A percentile compares a stretch with the other conserved stretches of the same genome.
Conservation (phyloP, 257 asterid species). For the Scutellaria galericulata region DNA sequence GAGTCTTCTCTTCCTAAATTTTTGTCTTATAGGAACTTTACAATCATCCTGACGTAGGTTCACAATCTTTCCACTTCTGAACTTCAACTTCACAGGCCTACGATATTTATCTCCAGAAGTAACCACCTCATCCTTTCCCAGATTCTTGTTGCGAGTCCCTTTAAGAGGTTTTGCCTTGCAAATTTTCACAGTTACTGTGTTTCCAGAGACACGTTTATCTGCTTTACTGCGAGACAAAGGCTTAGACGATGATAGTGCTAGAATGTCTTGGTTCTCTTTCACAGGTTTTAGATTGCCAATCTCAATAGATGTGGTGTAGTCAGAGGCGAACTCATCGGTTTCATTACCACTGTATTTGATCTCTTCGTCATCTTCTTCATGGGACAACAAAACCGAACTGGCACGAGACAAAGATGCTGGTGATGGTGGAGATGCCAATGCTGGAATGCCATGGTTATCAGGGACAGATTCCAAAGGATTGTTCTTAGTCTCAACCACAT, state of each 20-base stretch:
- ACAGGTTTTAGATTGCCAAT: not conserved
- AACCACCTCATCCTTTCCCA: conserved; percentile 25
- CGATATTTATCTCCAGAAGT: conserved; percentile 39
- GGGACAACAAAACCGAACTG: conserved; percentile 28
- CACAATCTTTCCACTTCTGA: conserved; percentile 49
- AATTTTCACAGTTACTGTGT: conserved; percentile 7
- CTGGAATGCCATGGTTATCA: conserved; percentile 25
- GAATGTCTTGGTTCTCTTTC: not conserved
- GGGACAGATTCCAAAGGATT: conserved; percentile 29
- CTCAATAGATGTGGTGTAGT: conserved; percentile 15
- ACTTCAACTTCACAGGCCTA: conserved; percentile 50
- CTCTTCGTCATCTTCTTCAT: conserved; percentile 28
- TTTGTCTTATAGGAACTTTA: conserved; percentile 38
- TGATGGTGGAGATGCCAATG: conserved; percentile 34
- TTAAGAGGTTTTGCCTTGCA: conserved; percentile 25
- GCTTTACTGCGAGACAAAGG: not conserved
- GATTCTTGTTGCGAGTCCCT: conserved; percentile 30
- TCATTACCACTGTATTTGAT: conserved; percentile 21
- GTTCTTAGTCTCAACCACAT: conserved; percentile 26
- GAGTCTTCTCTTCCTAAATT: conserved; percentile 23
- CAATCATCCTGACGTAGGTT: conserved; percentile 35
- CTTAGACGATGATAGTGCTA: too few species aligned
- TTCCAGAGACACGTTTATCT: conserved; percentile 24
- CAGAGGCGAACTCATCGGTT: conserved; percentile 26
- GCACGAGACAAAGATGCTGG: conserved; percentile 33